phyloP scores from a whole-genome alignment of 495 filamentous ascomycete genomes.

The Lophium mytilinum region DNA sequence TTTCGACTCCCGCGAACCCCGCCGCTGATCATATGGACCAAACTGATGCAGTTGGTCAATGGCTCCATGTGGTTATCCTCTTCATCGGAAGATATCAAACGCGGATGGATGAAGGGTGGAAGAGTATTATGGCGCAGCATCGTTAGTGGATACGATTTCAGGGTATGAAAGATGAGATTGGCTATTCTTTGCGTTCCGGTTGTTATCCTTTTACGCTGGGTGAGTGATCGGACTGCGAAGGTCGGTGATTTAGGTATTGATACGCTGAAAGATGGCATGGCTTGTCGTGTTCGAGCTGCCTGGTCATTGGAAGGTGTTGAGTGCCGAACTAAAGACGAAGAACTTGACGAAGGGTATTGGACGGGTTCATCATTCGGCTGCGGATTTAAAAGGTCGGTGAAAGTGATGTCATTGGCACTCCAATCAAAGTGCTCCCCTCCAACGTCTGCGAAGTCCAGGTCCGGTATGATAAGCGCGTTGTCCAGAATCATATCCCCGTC shows the following conservation, averaged over 20 bases:
- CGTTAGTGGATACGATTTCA: conserved; percentile 40
- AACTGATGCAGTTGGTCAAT: conserved; percentile 39
- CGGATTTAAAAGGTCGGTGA: conserved; percentile 21
- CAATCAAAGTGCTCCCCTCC: conserved; percentile 22
- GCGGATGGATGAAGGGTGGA: conserved; percentile 30
- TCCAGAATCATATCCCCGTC: conserved; percentile 1
- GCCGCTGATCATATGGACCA: conserved; percentile 37
- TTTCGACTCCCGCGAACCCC: conserved; percentile 34
- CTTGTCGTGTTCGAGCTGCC: conserved; percentile 12
- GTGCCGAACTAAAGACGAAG: conserved; percentile 15
- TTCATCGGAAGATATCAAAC: conserved; percentile 19
- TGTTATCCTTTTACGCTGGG: conserved; percentile 27
- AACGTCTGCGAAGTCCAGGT: conserved; percentile 20
- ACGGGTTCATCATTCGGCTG: conserved; percentile 19
- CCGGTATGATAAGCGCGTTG: conserved; percentile 11
- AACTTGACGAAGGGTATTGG: conserved; percentile 15
- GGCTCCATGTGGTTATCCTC: conserved; percentile 34
- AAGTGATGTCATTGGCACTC: conserved; percentile 20
- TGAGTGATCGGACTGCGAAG: conserved; percentile 28
- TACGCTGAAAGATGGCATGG: conserved; percentile 9
- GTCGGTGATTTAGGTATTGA: conserved; percentile 31
- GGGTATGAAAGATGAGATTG: conserved; percentile 35
- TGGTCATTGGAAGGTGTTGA: conserved; percentile 4
- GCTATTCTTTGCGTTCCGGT: conserved; percentile 31
- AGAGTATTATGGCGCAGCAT: conserved; percentile 35